phyloP scores from a whole-genome alignment of 2,329 filamentous ascomycete genomes.

The Leptographium flavum region DNA sequence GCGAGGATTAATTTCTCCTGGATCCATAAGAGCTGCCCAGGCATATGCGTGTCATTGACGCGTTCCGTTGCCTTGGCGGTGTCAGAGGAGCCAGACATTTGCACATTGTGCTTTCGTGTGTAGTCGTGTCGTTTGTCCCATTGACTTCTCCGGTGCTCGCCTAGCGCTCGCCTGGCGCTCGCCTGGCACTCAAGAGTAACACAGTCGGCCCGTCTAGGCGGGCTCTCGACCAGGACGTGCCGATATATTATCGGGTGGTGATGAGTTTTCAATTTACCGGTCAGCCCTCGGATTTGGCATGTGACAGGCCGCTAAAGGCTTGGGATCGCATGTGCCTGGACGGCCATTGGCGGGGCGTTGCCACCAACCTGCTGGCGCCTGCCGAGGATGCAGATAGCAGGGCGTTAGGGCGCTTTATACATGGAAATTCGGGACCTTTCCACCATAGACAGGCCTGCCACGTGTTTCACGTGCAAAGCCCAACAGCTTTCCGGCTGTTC shows the following conservation, averaged over 20 bases:
- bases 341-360: background rate
- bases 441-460: background rate
- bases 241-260: too few relatives aligned
- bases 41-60: conserved; percentile 25
- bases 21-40: conserved; percentile 45
- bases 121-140: too few relatives aligned
- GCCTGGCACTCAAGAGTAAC: too few relatives aligned
- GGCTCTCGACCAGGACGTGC: too few relatives aligned
- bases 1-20: conserved; percentile 25
- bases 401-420: background rate
- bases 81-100: conserved; percentile 78
- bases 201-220: background rate
- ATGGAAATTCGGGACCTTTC: too few relatives aligned
- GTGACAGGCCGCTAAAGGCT: too few relatives aligned
- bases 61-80: conserved; percentile 56
- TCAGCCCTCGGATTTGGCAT: background rate
- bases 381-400: background rate
- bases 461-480: conserved; percentile 1
- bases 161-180: too few relatives aligned
- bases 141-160: too few relatives aligned
- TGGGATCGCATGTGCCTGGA: background rate
- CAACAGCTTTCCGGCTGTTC: too few relatives aligned
- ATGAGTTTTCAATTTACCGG: background rate
- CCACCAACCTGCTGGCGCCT: background rate
- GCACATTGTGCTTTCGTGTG: too few relatives aligned